Base-by-base conservation (phyloP, 2,329 filamentous ascomycete genomes). In the Hypoxylon sp. region DNA sequence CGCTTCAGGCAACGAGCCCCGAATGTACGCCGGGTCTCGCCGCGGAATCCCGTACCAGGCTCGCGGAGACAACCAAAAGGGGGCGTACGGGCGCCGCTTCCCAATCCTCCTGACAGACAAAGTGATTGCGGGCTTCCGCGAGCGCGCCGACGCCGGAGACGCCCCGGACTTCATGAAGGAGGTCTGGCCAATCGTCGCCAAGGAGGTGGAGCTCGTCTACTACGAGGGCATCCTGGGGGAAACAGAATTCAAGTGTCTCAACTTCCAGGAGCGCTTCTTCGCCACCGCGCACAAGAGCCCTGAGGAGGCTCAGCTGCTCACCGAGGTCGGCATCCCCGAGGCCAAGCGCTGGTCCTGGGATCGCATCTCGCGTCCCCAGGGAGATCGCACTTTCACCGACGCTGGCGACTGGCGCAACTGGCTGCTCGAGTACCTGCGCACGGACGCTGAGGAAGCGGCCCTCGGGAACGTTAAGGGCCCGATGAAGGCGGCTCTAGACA, bases 31-130 rank as follows among this genome's bases (percentile, higher is more conserved):
- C 14, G 50, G 60, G 19, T 72, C 66, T 7, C 68, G 66, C 21
- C 63, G 65, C 43, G 70, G 70, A 32, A 58, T 72, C 10, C 68
- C 70, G 2, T 69, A 63, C 28, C 70, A 69, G 3, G 65, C 68
- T 21, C 70, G 68, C 32, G 68, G 65, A 25, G 68, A 71, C 17
- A 71, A 71, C 43, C 63, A 48, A 4, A 67, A 65, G 48, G 68
- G 68, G 17, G 17, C 62, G 11, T 65, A 43, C 19, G 66, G 57
- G 5, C 57, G 69, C n/a, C 63, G 59, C 23, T 43, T 32, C 21
- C 63, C 69, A 1, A 19, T 68, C 4, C 25, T 68, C 30, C 30
- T 71, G 5, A 71, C 63, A 21, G 45, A 63, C 10, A 38, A 68
- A 13, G 51, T 60, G 5, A 70, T 71, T 21, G 38, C 30, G 0